Percentiles rank a stretch among this genome's conserved stretches.
These are phyloP conservation scores for Tylopilus intermedius DNA, from an alignment of 768 basidiomycete species.

Conservation along the genomic window DNA sequence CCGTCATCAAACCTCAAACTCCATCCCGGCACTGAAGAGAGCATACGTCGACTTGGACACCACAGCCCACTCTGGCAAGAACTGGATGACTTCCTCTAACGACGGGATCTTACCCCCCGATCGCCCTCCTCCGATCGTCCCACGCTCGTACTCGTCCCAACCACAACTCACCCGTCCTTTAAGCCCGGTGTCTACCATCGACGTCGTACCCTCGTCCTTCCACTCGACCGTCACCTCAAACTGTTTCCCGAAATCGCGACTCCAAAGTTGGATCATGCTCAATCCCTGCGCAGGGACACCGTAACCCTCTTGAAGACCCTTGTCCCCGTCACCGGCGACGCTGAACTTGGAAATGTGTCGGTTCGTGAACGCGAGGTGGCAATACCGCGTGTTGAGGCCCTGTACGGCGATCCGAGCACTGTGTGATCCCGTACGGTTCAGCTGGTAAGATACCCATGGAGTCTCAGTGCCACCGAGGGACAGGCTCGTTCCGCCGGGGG, in stretches of 20 bases:
- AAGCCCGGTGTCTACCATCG: slow-evolving; percentile 9
- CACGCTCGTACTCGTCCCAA: slow-evolving; percentile 67
- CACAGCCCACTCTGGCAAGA: slow-evolving; percentile 66
- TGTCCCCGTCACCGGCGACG: slow-evolving; percentile 34
- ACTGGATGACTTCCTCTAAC: slow-evolving; percentile 58
- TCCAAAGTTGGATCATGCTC: slow-evolving; percentile 51
- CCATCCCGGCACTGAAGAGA: slow-evolving; percentile 47
- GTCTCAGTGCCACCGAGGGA: not conserved
- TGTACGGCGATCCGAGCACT: slow-evolving; percentile 46
- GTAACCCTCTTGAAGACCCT: slow-evolving; percentile 40
- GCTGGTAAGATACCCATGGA: slow-evolving; percentile 42
- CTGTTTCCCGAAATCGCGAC: slow-evolving; percentile 50
- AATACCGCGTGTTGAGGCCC: slow-evolving; percentile 60
- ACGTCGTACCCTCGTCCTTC: slow-evolving; percentile 23
- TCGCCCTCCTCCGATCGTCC: slow-evolving; percentile 41
- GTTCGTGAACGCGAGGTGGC: slow-evolving; percentile 54
- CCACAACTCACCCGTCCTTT: slow-evolving; percentile 53
- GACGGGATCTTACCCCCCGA: slow-evolving; percentile 55
- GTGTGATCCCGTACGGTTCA: slow-evolving; percentile 37
- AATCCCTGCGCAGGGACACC: slow-evolving; percentile 34
- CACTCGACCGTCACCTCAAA: slow-evolving; percentile 54
- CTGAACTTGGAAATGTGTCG: slow-evolving; percentile 38
- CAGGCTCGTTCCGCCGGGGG: slow-evolving; percentile 29
- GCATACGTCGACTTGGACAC: slow-evolving; percentile 53
- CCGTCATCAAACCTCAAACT: slow-evolving; percentile 19